Conservation (phyloP, 108 stramenopile species). For the Cylindrotheca fusiformis region DNA sequence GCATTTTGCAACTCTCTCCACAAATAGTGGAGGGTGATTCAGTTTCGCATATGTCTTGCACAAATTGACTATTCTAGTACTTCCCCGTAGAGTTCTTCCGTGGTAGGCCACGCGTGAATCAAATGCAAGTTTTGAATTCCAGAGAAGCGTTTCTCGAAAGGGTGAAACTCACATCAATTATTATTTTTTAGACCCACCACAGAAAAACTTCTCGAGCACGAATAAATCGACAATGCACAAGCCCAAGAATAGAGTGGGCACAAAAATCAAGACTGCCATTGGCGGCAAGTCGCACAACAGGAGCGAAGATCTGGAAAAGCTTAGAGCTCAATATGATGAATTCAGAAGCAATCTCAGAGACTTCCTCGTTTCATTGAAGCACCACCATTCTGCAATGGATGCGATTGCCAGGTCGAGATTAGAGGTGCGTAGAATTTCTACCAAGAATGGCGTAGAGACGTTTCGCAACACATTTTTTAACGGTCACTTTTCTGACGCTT, state of each 20-base stretch:
- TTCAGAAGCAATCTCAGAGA: conserved; percentile 31
- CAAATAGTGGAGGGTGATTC: too few relatives aligned
- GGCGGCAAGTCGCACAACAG: conserved; percentile 33
- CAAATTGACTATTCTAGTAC: too few relatives aligned
- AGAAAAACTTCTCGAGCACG: too few relatives aligned
- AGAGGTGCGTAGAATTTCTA: conserved; percentile 23
- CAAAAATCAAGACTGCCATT: conserved; percentile 41
- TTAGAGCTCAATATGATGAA: conserved; percentile 41
- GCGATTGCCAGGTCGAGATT: conserved; percentile 30
- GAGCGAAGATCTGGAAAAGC: conserved; percentile 35
- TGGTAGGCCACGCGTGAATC: too few relatives aligned
- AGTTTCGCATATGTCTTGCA: too few relatives aligned
- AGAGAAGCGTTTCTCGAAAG: too few relatives aligned
- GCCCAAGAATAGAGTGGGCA: conserved; percentile 41
- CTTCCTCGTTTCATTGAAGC: conserved; percentile 33
- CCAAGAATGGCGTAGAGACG: not conserved
- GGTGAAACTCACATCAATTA: too few relatives aligned
- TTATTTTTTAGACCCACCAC: too few relatives aligned
- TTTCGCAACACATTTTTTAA: not conserved
- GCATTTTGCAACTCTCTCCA: too few relatives aligned
- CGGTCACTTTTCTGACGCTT: not conserved
- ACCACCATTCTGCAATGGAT: conserved; percentile 35
- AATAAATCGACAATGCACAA: not conserved
- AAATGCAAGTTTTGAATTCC: too few relatives aligned
- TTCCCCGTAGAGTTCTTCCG: too few relatives aligned